Evolutionary conservation across 1,139 yeast genomes (phyloP).

Genomic region (Blastobotrys illinoisensis): DNA sequence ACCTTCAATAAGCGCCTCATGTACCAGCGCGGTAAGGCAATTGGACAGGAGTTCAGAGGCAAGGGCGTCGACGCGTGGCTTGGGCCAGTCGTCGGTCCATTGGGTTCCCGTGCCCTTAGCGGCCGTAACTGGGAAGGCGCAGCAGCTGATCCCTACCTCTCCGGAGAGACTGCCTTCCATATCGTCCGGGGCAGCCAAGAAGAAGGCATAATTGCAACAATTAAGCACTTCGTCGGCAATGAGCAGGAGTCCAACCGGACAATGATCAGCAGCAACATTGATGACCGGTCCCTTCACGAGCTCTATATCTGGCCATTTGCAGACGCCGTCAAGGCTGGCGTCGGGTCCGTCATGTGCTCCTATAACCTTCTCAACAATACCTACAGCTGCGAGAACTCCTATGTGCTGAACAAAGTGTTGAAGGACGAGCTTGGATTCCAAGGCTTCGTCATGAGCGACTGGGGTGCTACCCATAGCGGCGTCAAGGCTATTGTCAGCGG

Average conservation of each 20-base stretch:
- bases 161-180: slow-evolving; percentile 52
- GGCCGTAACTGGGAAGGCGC: slow-evolving; percentile 66
- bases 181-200: slow-evolving; percentile 55
- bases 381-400: slow-evolving; percentile 57
- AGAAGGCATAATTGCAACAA: slow-evolving; percentile 44
- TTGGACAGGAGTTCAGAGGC: slow-evolving; percentile 49
- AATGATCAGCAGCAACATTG: slow-evolving; percentile 42
- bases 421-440: slow-evolving; percentile 63
- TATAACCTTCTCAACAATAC: slow-evolving; percentile 55
- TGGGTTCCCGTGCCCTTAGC: slow-evolving; percentile 56
- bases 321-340: slow-evolving; percentile 58
- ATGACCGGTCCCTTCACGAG: slow-evolving; percentile 60
- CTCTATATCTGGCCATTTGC: slow-evolving; percentile 64
- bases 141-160: slow-evolving; percentile 59
- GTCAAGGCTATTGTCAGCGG: slow-evolving; percentile 55
- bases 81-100: slow-evolving; percentile 60
- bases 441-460: slow-evolving; percentile 61
- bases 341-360: slow-evolving; percentile 58
- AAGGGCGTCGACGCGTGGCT: slow-evolving; percentile 58
- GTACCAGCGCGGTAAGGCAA: slow-evolving; percentile 49
- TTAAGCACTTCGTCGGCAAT: slow-evolving; percentile 7
- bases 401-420: slow-evolving; percentile 48
- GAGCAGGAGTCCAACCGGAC: slow-evolving; percentile 24
- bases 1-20: slow-evolving; percentile 52
- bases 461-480: slow-evolving; percentile 57